phyloP scores from a whole-genome alignment of 129 eudicot genomes.

The sunflower (Helianthus annuus) region DNA sequence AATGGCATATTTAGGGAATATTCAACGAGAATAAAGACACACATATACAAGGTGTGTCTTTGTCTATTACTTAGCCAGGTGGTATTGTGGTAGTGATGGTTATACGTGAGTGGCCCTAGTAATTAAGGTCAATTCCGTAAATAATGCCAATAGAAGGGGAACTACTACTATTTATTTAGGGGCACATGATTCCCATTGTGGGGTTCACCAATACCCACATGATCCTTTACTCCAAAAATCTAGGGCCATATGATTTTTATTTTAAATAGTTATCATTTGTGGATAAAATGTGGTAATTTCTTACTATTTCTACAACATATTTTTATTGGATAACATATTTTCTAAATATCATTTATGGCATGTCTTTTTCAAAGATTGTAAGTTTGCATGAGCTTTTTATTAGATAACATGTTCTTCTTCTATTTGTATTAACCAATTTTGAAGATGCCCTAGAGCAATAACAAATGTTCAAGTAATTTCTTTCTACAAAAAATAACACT shows the following conservation, averaged over 20 bases:
- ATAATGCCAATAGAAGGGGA: conserved; percentile 21
- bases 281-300: neutral
- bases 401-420: too few relatives aligned
- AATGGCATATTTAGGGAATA: conserved; percentile 18
- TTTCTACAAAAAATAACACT: too few relatives aligned
- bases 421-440: too few relatives aligned
- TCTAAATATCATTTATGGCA: too few relatives aligned
- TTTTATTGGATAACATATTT: too few relatives aligned
- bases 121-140: conserved; percentile 28
- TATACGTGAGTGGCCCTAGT: conserved; percentile 37
- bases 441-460: too few relatives aligned
- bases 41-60: conserved; percentile 30
- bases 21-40: conserved; percentile 24
- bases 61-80: conserved; percentile 40
- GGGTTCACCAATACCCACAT: conserved; percentile 36
- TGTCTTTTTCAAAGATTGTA: too few relatives aligned
- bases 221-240: conserved; percentile 26
- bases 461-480: too few relatives aligned
- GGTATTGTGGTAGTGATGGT: conserved; percentile 31
- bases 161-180: conserved; percentile 20
- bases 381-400: too few relatives aligned
- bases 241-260: conserved; percentile 11
- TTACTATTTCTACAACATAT: neutral
- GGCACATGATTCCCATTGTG: conserved; percentile 41
- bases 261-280: neutral